These are phyloP conservation scores for Coprinopsis strossmayeri DNA, from an alignment of 768 basidiomycete species.

Conservation along the genomic window DNA sequence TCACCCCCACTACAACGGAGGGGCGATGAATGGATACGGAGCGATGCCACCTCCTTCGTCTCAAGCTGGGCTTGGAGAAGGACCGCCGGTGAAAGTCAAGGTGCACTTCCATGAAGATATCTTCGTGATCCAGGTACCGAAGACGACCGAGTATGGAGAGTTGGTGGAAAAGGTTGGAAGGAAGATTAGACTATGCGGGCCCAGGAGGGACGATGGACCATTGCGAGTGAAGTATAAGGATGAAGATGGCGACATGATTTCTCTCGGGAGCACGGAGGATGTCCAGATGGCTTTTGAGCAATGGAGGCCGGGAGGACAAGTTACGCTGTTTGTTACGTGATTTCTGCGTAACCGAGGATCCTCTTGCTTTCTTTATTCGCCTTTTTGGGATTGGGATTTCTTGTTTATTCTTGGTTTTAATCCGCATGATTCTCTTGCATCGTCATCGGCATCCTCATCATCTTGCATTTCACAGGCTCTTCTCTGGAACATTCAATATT, in stretches of 20 bases:
- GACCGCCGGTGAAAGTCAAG: slow-evolving; percentile 76
- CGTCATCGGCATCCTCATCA: background rate
- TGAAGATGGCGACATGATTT: slow-evolving; percentile 89
- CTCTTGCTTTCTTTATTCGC: background rate
- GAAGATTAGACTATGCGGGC: slow-evolving; percentile 91
- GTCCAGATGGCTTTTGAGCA: slow-evolving; percentile 92
- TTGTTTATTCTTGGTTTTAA: background rate
- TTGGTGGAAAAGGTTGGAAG: slow-evolving; percentile 85
- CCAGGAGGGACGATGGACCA: slow-evolving; percentile 71
- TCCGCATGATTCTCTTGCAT: background rate
- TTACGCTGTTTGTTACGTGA: slow-evolving; percentile 69
- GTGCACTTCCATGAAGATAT: slow-evolving; percentile 94
- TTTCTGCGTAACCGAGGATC: background rate
- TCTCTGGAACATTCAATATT: too few species aligned
- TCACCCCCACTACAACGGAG: background rate
- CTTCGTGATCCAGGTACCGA: slow-evolving; percentile 87
- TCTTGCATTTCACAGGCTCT: background rate
- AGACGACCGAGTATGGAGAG: slow-evolving; percentile 71
- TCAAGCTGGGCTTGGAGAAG: background rate
- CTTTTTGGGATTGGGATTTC: background rate
- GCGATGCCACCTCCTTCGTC: background rate
- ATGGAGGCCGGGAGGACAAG: slow-evolving; percentile 72
- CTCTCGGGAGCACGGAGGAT: slow-evolving; percentile 85
- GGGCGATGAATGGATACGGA: slow-evolving; percentile 1
- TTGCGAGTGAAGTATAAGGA: slow-evolving; percentile 85